Conservation (phyloP, 352 stramenopile species). For the Phytophthora europaea region DNA sequence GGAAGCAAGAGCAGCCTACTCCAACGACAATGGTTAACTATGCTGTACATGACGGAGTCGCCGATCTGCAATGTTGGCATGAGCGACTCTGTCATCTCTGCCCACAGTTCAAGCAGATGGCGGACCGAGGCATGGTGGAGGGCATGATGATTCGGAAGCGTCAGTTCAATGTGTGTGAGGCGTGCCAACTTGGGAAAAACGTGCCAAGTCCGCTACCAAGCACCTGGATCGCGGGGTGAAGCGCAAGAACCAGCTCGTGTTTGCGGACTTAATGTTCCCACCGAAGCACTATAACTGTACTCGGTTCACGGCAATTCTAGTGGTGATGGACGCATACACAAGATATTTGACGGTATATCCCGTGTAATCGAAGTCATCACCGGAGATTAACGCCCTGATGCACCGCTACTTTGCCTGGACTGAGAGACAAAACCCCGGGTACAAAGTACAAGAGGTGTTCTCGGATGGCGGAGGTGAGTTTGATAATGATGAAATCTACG, state of each 20-base stretch:
- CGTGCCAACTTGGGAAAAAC: neutral
- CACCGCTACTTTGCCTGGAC: neutral
- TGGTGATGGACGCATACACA: neutral
- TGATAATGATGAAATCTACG: no score
- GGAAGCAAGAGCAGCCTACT: neutral
- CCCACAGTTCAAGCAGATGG: conserved; percentile 4
- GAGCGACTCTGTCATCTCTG: conserved; percentile 4
- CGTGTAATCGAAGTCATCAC: neutral
- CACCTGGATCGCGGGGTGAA: neutral
- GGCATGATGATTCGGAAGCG: conserved; percentile 3
- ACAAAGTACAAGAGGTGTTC: no score
- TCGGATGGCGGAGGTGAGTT: no score
- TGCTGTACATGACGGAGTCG: conserved; percentile 1
- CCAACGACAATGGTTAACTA: conserved; percentile 4
- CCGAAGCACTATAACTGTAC: neutral
- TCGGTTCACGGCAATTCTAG: neutral
- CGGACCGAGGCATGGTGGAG: neutral
- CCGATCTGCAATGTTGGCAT: conserved; percentile 9
- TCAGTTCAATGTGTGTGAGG: neutral
- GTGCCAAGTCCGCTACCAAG: neutral
- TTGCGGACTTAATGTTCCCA: neutral
- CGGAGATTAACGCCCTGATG: neutral
- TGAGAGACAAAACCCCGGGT: no score
- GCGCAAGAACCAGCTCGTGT: neutral
- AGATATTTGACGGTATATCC: neutral